phyloP scores from a whole-genome alignment of 179 eudicot species.

The Silene vulgaris region DNA sequence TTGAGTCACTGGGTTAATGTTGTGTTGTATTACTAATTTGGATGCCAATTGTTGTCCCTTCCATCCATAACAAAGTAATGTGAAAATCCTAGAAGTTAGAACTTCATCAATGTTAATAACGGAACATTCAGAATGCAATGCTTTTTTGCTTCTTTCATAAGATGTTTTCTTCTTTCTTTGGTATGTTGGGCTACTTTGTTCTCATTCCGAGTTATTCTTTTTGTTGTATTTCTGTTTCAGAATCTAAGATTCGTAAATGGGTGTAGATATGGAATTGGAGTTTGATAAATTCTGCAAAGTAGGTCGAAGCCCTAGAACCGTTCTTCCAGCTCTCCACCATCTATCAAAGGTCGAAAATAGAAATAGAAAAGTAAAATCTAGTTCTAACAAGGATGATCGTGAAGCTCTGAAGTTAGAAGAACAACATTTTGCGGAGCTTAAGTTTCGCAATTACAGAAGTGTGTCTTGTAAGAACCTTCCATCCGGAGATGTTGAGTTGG shows the following conservation, averaged over 20 bases:
- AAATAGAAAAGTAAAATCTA: constrained; percentile 29
- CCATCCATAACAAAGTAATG: background rate
- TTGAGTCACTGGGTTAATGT: no score
- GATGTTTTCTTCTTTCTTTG: background rate
- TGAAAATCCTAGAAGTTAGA: background rate
- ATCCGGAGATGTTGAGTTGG: constrained; percentile 31
- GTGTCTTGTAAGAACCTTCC: constrained; percentile 58
- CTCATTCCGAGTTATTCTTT: constrained; percentile 5
- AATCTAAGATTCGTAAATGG: constrained; percentile 36
- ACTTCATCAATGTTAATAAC: background rate
- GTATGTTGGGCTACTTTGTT: background rate
- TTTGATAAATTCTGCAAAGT: constrained; percentile 68
- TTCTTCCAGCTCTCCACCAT: constrained; percentile 41
- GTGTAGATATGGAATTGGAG: constrained; percentile 59
- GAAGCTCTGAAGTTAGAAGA: constrained; percentile 31
- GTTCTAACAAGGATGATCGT: constrained; percentile 28
- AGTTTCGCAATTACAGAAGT: constrained; percentile 53
- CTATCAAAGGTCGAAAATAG: constrained; percentile 38
- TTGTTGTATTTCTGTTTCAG: constrained; percentile 29
- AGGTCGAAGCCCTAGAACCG: constrained; percentile 63
- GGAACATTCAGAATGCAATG: background rate
- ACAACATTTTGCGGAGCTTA: constrained; percentile 42
- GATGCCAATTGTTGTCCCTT: background rate
- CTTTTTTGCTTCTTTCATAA: background rate
- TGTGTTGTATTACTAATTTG: no score